Evolutionary conservation across 495 filamentous ascomycete genomes (phyloP).

Genomic region (Oidiodendron maius): DNA sequence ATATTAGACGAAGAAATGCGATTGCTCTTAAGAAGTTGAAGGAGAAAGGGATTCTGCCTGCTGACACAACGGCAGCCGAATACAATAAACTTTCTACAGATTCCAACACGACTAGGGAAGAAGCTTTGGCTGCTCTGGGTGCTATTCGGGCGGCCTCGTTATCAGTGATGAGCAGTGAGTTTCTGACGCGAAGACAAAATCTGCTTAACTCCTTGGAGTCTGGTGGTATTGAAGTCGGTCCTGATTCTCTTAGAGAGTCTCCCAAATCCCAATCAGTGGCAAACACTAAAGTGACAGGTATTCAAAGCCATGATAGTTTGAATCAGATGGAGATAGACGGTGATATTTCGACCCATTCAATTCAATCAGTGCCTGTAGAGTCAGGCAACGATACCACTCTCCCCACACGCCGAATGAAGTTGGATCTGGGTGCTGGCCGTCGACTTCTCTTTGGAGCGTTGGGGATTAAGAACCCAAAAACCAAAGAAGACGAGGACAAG

Average conservation of each 20-base stretch:
- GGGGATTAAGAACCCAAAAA: slow-evolving; percentile 62
- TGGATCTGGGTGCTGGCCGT: slow-evolving; percentile 61
- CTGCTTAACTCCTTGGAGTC: slow-evolving; percentile 44
- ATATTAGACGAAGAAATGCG: slow-evolving; percentile 43
- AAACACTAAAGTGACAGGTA: not conserved
- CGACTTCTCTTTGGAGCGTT: slow-evolving; percentile 67
- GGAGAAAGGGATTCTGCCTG: slow-evolving; percentile 39
- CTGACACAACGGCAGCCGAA: slow-evolving; percentile 40
- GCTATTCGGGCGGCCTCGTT: slow-evolving; percentile 17
- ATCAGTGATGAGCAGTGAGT: slow-evolving; percentile 21
- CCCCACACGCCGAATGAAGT: slow-evolving; percentile 36
- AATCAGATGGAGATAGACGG: not conserved
- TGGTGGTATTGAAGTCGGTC: slow-evolving; percentile 45
- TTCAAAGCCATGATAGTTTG: not conserved
- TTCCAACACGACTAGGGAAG: slow-evolving; percentile 19
- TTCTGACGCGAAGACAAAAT: slow-evolving; percentile 45
- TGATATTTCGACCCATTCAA: not conserved
- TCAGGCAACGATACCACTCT: not conserved
- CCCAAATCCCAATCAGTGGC: not conserved
- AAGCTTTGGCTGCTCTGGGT: slow-evolving; percentile 12
- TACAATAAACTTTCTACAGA: slow-evolving; percentile 29
- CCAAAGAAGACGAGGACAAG: slow-evolving; percentile 59
- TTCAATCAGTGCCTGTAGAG: slow-evolving; percentile 3
- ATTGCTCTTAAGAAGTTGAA: slow-evolving; percentile 44
- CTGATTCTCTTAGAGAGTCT: not conserved